A percentile compares a stretch with the other conserved stretches of the same genome.
These are phyloP conservation scores for Kwoniella bestiolae DNA, from an alignment of 768 basidiomycete genomes.

Conservation along the genomic window DNA sequence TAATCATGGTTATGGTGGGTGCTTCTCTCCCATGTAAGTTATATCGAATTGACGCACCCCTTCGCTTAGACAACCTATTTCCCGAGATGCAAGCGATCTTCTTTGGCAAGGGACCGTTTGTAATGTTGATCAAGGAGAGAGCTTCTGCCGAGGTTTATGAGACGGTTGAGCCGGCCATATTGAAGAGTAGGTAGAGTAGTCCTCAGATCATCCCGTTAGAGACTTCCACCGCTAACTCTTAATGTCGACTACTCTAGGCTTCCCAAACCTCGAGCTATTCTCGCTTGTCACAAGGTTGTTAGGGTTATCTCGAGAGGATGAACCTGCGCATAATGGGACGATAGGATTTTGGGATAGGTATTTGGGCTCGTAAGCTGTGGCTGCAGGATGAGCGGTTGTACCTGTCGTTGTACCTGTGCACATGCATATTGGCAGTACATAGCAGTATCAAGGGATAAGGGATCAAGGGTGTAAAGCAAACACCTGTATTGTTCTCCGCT, in stretches of 20 bases:
- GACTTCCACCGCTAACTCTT: too few relatives aligned
- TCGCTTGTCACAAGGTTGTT: constrained; percentile 77
- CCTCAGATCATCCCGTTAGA: not conserved
- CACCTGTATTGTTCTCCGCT: too few relatives aligned
- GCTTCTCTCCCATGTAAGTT: not conserved
- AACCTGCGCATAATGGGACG: constrained; percentile 68
- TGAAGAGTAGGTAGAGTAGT: constrained; percentile 28
- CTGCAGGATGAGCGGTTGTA: too few relatives aligned
- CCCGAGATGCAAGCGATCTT: constrained; percentile 84
- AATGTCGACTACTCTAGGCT: constrained; percentile 65
- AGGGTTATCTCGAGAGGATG: constrained; percentile 52
- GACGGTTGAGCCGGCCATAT: constrained; percentile 63
- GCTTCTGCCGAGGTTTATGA: constrained; percentile 61
- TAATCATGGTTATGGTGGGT: constrained; percentile 74
- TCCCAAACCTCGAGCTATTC: constrained; percentile 84
- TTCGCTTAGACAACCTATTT: constrained; percentile 67
- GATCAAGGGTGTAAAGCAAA: too few relatives aligned
- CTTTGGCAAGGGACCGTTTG: constrained; percentile 89
- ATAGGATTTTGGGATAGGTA: constrained; percentile 81
- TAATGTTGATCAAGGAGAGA: constrained; percentile 65
- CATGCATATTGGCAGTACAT: too few relatives aligned
- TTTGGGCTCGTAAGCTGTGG: constrained; percentile 23
- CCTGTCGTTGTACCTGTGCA: too few relatives aligned
- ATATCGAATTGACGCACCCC: not conserved
- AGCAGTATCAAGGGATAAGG: too few relatives aligned